phyloP scores from a whole-genome alignment of 805 yeast genomes.

The Kuraishia floccosa region DNA sequence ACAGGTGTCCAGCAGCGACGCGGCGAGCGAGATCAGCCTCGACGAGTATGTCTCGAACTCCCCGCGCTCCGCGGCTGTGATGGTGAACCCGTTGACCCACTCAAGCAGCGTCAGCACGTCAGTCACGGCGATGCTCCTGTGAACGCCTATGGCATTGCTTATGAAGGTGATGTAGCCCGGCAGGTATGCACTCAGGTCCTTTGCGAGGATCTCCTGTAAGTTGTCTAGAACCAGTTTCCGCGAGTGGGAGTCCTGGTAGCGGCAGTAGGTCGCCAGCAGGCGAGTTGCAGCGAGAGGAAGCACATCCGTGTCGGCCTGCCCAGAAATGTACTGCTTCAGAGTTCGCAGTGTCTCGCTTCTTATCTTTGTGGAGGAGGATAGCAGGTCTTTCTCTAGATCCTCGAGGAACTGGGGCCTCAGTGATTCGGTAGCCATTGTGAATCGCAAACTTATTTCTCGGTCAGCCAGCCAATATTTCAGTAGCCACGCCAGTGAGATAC shows the following conservation, averaged over 20 bases:
- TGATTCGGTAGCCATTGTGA: too few relatives aligned
- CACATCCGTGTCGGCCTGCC: too few relatives aligned
- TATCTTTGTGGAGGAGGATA: slow-evolving; percentile 21
- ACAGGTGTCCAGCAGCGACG: slow-evolving; percentile 28
- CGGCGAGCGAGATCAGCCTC: slow-evolving; percentile 18
- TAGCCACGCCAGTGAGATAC: slow-evolving; percentile 1
- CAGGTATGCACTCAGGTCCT: slow-evolving; percentile 21
- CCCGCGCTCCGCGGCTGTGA: slow-evolving; percentile 11
- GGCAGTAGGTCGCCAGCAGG: slow-evolving; percentile 35
- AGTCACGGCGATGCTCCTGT: slow-evolving; percentile 35
- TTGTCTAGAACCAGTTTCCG: slow-evolving; percentile 27
- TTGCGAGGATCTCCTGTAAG: slow-evolving; percentile 23
- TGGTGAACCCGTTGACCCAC: slow-evolving; percentile 37
- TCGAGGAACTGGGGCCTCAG: slow-evolving; percentile 1
- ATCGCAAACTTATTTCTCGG: too few relatives aligned
- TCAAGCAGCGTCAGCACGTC: slow-evolving; percentile 46
- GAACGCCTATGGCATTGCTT: slow-evolving; percentile 15
- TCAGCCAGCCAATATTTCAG: too few relatives aligned
- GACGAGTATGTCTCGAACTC: slow-evolving; percentile 11
- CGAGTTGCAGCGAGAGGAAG: too few relatives aligned
- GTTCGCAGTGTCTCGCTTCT: too few relatives aligned
- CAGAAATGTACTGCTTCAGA: too few relatives aligned
- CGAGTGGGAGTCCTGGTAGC: slow-evolving; percentile 34
- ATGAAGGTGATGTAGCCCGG: slow-evolving; percentile 27
- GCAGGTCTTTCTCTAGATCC: slow-evolving; percentile 1